Conservation (phyloP, 2,329 filamentous ascomycete genomes). For the Geosmithia flava region DNA sequence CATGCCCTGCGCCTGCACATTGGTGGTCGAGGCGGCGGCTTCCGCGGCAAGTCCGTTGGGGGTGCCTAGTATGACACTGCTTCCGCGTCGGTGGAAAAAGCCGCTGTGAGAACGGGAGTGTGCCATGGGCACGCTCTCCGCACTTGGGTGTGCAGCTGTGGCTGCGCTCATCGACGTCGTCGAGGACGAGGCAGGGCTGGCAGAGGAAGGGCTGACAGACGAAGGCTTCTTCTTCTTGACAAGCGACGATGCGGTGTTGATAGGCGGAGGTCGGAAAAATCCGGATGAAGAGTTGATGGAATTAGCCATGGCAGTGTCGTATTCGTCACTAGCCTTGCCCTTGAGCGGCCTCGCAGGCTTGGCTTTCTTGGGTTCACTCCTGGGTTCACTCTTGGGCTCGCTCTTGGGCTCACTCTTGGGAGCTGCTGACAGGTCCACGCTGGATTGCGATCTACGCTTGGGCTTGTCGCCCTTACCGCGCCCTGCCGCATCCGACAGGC, state of each 20-base stretch:
- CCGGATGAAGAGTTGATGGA: not conserved
- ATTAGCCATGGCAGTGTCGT: not conserved
- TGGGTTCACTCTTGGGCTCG: too few relatives aligned
- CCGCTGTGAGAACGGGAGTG: constrained; percentile 19
- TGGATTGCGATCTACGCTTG: not conserved
- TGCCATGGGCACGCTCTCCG: constrained; percentile 11
- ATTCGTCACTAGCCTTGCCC: not conserved
- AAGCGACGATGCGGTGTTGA: not conserved
- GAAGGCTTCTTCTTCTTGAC: too few relatives aligned
- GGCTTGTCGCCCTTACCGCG: not conserved
- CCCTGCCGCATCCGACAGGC: not conserved
- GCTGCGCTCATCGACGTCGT: too few relatives aligned
- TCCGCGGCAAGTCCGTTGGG: constrained; percentile 17
- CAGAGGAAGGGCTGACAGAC: not conserved
- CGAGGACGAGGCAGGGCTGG: not conserved
- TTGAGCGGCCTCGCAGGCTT: not conserved
- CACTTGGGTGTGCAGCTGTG: not conserved
- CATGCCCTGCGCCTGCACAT: constrained; percentile 26
- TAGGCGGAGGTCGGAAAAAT: not conserved
- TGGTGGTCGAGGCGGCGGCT: constrained; percentile 25
- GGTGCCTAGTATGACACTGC: constrained; percentile 3
- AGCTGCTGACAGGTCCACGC: not conserved
- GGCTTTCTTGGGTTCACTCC: not conserved
- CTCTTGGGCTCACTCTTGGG: too few relatives aligned
- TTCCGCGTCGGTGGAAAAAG: constrained; percentile 9